Percentiles rank a stretch among this genome's conserved stretches.
phyloP scores from a whole-genome alignment of 2,329 filamentous ascomycete species.

The Teratosphaeria viscida region DNA sequence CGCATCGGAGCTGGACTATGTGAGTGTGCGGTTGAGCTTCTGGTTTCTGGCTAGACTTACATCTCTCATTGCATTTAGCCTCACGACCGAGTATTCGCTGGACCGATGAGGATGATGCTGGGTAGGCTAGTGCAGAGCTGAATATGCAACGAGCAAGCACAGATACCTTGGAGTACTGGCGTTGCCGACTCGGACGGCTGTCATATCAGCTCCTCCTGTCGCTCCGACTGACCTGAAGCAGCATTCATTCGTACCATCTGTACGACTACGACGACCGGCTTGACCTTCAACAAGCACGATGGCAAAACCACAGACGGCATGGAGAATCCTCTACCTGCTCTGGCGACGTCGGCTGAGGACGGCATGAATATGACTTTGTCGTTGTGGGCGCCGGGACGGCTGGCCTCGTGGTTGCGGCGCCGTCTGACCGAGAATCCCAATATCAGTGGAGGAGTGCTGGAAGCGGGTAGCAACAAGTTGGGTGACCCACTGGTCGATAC shows the following conservation, averaged over 20 bases:
- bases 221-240: neutral
- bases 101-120: no score
- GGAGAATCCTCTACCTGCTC: constrained; percentile 12
- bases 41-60: no score
- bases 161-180: neutral
- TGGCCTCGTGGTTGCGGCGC: constrained; percentile 22
- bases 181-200: neutral
- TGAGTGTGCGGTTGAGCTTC: no score
- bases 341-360: constrained; percentile 14
- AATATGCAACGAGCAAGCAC: neutral
- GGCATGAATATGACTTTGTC: constrained; percentile 18
- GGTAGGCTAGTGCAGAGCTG: neutral
- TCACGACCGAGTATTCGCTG: no score
- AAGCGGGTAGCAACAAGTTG: constrained; percentile 19
- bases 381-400: constrained; percentile 24
- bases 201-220: neutral
- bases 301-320: constrained; percentile 11
- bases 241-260: neutral
- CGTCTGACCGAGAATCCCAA: constrained; percentile 20
- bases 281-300: constrained; percentile 2
- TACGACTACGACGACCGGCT: neutral
- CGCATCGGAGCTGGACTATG: no score
- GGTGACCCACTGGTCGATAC: constrained; percentile 7
- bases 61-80: no score
- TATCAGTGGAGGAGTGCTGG: constrained; percentile 24